phyloP scores from a whole-genome alignment of 2,329 filamentous ascomycete species.

The Thermoascus crustaceus region DNA sequence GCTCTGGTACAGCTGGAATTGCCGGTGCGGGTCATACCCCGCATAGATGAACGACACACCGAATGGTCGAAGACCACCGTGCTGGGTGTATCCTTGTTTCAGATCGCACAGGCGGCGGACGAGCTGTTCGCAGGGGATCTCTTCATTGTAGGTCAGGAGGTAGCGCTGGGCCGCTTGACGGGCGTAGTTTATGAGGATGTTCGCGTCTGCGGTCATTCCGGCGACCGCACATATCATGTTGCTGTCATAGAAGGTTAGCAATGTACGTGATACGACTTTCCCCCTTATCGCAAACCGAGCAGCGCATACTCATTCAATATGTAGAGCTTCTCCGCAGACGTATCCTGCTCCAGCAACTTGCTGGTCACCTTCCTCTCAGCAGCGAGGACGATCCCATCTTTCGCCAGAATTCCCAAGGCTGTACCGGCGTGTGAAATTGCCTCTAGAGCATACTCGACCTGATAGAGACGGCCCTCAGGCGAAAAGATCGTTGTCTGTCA shows the following conservation, averaged over 20 bases:
- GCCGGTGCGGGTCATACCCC: conserved; percentile 87
- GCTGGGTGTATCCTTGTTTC: conserved; percentile 98
- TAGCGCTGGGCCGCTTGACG: conserved; percentile 94
- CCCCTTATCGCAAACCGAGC: not conserved
- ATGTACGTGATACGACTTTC: not conserved
- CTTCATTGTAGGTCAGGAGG: conserved; percentile 98
- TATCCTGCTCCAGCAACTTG: conserved; percentile 98
- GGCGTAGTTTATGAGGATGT: conserved; percentile 99
- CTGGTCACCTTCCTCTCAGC: conserved; percentile 98
- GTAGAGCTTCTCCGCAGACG: conserved; percentile 98
- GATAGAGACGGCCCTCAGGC: conserved; percentile 93
- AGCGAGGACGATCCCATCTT: conserved; percentile 96
- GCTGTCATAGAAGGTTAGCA: conserved; percentile 41
- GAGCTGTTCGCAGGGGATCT: conserved; percentile 98
- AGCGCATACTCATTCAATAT: conserved; percentile 84
- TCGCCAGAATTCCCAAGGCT: conserved; percentile 89
- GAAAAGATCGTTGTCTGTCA: conserved; percentile 97
- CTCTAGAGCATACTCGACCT: conserved; percentile 98
- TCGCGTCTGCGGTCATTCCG: conserved; percentile 98
- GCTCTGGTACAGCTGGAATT: conserved; percentile 98
- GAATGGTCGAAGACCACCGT: conserved; percentile 94
- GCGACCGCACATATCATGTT: conserved; percentile 99
- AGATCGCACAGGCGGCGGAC: conserved; percentile 93
- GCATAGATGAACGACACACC: conserved; percentile 99
- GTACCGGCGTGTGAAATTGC: conserved; percentile 98